phyloP scores from a whole-genome alignment of 2,329 filamentous ascomycete species.

The Penicillium frequentans region DNA sequence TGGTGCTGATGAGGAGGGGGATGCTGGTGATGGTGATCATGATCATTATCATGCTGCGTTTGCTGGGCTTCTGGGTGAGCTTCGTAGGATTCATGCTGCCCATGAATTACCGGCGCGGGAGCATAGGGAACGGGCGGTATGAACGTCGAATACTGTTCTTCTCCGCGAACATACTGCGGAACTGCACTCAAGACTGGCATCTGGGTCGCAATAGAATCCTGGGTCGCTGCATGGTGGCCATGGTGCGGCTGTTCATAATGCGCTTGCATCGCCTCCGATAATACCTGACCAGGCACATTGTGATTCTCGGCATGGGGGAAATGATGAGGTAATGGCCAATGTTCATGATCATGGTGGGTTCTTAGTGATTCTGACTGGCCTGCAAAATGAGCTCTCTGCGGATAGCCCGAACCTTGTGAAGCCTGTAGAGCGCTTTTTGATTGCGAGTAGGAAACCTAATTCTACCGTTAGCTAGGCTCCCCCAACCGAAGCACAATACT shows the following conservation, averaged over 20 bases:
- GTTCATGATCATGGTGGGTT: neutral
- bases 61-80: conserved; percentile 7
- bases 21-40: neutral
- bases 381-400: neutral
- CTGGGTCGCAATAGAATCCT: neutral
- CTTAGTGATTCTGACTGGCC: neutral
- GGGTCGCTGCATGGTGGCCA: neutral
- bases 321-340: conserved; percentile 4
- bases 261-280: neutral
- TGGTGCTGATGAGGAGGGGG: neutral
- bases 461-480: neutral
- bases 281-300: neutral
- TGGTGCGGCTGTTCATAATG: neutral
- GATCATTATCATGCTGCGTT: neutral
- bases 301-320: conserved; percentile 3
- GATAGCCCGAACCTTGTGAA: neutral
- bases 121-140: conserved; percentile 20
- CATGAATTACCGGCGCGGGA: conserved; percentile 13
- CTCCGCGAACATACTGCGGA: conserved; percentile 47
- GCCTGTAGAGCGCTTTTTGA: neutral
- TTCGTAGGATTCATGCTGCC: conserved; percentile 9
- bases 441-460: conserved; percentile 6
- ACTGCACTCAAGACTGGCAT: conserved; percentile 36
- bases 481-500: conserved; percentile 1
- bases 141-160: conserved; percentile 42